Percentiles rank a stretch among this genome's conserved stretches.
These are phyloP conservation scores for Kwoniella bestiolae DNA, from an alignment of 768 basidiomycete genomes.

Conservation along the genomic window DNA sequence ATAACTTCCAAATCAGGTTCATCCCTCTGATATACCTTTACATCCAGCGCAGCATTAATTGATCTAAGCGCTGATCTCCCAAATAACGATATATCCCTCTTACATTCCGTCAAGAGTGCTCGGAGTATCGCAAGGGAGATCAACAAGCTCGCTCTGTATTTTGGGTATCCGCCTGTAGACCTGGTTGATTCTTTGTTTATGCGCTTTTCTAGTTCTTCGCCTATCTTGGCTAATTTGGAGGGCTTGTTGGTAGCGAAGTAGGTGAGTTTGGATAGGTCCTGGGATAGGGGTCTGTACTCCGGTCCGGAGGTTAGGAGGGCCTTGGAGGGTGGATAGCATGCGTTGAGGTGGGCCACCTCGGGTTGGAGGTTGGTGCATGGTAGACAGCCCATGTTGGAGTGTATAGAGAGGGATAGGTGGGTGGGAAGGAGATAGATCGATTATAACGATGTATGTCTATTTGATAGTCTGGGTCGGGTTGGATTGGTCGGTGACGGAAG, in stretches of 20 bases:
- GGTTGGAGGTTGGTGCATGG: slow-evolving; percentile 33
- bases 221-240: slow-evolving; percentile 50
- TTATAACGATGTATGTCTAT: background rate
- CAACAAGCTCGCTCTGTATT: slow-evolving; percentile 79
- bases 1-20: slow-evolving; percentile 56
- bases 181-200: slow-evolving; percentile 48
- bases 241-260: slow-evolving; percentile 53
- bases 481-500: background rate
- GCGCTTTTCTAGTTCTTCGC: slow-evolving; percentile 52
- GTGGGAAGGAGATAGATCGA: background rate
- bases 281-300: slow-evolving; percentile 54
- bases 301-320: slow-evolving; percentile 74
- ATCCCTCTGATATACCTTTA: slow-evolving; percentile 47
- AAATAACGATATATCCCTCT: slow-evolving; percentile 53
- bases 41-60: slow-evolving; percentile 45
- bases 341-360: slow-evolving; percentile 65
- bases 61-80: slow-evolving; percentile 41
- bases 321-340: slow-evolving; percentile 83
- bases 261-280: slow-evolving; percentile 54
- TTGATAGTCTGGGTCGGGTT: too few relatives aligned
- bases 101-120: slow-evolving; percentile 80
- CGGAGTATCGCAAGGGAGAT: slow-evolving; percentile 82
- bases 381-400: slow-evolving; percentile 17
- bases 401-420: background rate
- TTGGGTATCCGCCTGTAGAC: slow-evolving; percentile 73